Evolutionary conservation across 1,284 basidiomycete genomes (phyloP).

Genomic region (Irpex sp.): DNA sequence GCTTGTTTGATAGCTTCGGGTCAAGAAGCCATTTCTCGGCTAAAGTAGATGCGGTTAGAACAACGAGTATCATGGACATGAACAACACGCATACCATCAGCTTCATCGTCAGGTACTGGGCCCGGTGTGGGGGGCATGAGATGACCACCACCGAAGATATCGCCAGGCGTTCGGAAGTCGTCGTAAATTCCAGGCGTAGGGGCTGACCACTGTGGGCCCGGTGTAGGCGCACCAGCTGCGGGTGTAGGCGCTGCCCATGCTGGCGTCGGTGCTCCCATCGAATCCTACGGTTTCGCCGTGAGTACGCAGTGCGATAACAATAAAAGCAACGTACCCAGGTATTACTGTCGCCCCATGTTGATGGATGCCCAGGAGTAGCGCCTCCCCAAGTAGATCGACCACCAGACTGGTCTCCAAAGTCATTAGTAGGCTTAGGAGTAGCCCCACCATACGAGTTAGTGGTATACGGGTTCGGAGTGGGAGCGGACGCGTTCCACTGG

Average conservation of each 20-base stretch:
- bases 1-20: conserved; percentile 33
- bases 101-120: neutral
- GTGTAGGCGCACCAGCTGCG: conserved; percentile 38
- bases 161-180: conserved; percentile 35
- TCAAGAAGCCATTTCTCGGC: conserved; percentile 44
- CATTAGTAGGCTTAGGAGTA: conserved; percentile 33
- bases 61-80: neutral
- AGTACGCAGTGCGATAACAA: neutral
- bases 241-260: conserved; percentile 31
- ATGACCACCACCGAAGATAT: conserved; percentile 31
- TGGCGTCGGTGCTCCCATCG: conserved; percentile 13
- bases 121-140: conserved; percentile 8
- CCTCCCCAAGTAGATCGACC: conserved; percentile 24
- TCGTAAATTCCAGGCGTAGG: conserved; percentile 35
- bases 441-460: conserved; percentile 32
- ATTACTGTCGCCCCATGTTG: conserved; percentile 5
- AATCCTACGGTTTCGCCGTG: neutral
- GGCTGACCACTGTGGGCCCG: conserved; percentile 25
- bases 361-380: conserved; percentile 26
- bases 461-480: conserved; percentile 61
- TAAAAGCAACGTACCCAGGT: conserved; percentile 6
- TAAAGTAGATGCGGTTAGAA: conserved; percentile 13
- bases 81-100: neutral
- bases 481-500: conserved; percentile 53
- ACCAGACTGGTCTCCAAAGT: neutral